Percentiles rank a stretch among this genome's conserved stretches.
Evolutionary conservation across 2,329 filamentous ascomycete species (phyloP).

Genomic region (Aspergillus piperis): DNA sequence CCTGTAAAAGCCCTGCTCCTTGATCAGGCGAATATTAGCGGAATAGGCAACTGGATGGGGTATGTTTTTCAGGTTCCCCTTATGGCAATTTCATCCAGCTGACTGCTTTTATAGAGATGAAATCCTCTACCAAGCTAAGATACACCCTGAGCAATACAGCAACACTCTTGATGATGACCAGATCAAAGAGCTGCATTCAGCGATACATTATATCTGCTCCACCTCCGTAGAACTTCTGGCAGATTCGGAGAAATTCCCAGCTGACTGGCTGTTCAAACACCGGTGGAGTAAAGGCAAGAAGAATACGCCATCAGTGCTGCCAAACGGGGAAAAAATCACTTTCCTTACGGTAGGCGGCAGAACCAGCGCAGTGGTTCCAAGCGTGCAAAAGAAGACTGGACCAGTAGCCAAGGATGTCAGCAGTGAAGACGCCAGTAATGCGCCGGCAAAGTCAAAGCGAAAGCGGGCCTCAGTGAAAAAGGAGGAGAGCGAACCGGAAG

Average conservation of each 20-base stretch:
- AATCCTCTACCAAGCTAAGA: conserved; percentile 80
- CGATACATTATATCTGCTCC: conserved; percentile 76
- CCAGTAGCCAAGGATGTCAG: conserved; percentile 57
- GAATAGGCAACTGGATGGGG: conserved; percentile 96
- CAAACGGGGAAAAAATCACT: conserved; percentile 80
- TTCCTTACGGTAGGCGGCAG: conserved; percentile 88
- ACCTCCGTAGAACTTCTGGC: conserved; percentile 76
- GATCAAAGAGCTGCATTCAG: conserved; percentile 69
- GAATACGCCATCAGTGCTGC: conserved; percentile 64
- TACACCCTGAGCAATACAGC: conserved; percentile 92
- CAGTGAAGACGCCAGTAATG: conserved; percentile 29
- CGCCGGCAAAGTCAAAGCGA: conserved; percentile 31
- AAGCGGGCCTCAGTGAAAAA: conserved; percentile 34
- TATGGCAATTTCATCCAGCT: background rate
- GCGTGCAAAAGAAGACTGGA: conserved; percentile 79
- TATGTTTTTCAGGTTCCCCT: conserved; percentile 34
- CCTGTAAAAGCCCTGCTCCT: conserved; percentile 87
- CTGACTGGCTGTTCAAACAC: conserved; percentile 84
- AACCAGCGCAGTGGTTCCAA: conserved; percentile 86
- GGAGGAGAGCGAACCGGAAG: conserved; percentile 22
- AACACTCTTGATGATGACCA: conserved; percentile 75
- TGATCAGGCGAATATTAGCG: conserved; percentile 84
- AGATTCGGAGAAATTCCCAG: conserved; percentile 80
- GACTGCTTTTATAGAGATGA: conserved; percentile 63
- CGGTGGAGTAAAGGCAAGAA: conserved; percentile 90